These are phyloP conservation scores for Lotus japonicus DNA, from an alignment of 306 rosid genomes.

Conservation along the genomic window DNA sequence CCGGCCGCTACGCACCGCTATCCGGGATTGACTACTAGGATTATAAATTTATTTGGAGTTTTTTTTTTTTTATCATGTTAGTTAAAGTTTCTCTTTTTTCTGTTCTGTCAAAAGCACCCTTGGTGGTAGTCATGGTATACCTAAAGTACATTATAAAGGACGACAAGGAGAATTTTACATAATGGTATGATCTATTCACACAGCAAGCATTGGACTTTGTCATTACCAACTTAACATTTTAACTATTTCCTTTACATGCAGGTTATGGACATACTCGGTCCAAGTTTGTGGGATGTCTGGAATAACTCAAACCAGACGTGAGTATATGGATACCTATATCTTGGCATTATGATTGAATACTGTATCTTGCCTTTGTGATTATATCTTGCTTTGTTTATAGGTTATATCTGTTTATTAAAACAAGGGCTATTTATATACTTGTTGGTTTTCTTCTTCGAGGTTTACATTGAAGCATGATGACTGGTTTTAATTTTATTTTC, in stretches of 20 bases:
- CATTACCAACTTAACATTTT: neutral
- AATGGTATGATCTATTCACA: conserved; percentile 60
- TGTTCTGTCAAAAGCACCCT: conserved; percentile 58
- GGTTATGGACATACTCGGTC: conserved; percentile 99
- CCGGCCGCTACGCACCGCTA: too few species aligned
- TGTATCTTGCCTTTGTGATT: neutral
- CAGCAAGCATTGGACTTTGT: neutral
- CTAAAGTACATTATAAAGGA: conserved; percentile 93
- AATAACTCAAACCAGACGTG: conserved; percentile 91
- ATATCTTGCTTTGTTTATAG: neutral
- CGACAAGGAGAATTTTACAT: conserved; percentile 90
- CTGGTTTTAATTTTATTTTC: neutral
- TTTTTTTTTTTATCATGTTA: neutral
- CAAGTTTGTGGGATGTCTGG: conserved; percentile 99
- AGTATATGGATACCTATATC: conserved; percentile 30
- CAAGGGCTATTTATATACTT: neutral
- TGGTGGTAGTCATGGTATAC: conserved; percentile 99
- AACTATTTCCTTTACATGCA: conserved; percentile 23
- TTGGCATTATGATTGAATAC: neutral
- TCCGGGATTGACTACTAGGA: too few species aligned
- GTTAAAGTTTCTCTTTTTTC: conserved; percentile 1
- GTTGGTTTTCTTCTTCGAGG: neutral
- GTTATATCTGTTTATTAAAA: neutral
- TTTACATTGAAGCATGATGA: conserved; percentile 2
- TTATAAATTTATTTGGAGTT: too few species aligned